Evolutionary conservation across 2,329 filamentous ascomycete species (phyloP), one percentile per base, ranked within the genome.

Genomic region (Xylaria hypoxylon): DNA sequence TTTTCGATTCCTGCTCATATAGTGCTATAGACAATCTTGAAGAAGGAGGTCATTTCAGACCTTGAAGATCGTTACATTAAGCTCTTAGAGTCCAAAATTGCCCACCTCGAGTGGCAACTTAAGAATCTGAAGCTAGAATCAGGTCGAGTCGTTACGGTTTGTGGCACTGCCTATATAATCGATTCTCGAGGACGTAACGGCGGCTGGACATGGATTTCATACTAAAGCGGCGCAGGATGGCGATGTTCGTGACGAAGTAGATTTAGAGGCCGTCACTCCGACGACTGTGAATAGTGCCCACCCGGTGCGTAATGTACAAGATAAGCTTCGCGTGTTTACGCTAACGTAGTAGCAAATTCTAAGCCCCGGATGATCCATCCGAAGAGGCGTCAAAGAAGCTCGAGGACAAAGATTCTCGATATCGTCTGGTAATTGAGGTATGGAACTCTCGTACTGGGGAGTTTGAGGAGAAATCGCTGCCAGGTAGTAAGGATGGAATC

Each of bases 31-130:
- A 5, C 26, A 24, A 24, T 8, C 13, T 57, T 51, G 6, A 58
- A 33, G 52, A 63, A 50, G 19, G 28, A 57, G 3, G 15, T 38
- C 31, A 63, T 63, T 51, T 57, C 51, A 7, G 17, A 50, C 17
- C 60, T 63, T 15, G 52, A 57, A 53, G 33, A 44, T 42, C 52
- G 52, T 51, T 63, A 57, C 44, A 57, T 63, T 24, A 47, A 48
- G 24, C 60, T 63, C 13, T 33, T 63, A 7, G 52, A 63, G 26
- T 48, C 42, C 2, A 63, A 63, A 17, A 58, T 63, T 44, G 15
- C 31, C 5, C 44, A 51, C 5, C 60, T 63, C n/a, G 60, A 63
- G 7, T 57, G 42, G 24, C 42, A 63, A 33, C 31, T 63, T 50
- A 10, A 28, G 52, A 4, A 38, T 31, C 42, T 1, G 2, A 48